Evolutionary conservation across 1,284 basidiomycete species (phyloP).

Genomic region (Anthracocystis walkeri): DNA sequence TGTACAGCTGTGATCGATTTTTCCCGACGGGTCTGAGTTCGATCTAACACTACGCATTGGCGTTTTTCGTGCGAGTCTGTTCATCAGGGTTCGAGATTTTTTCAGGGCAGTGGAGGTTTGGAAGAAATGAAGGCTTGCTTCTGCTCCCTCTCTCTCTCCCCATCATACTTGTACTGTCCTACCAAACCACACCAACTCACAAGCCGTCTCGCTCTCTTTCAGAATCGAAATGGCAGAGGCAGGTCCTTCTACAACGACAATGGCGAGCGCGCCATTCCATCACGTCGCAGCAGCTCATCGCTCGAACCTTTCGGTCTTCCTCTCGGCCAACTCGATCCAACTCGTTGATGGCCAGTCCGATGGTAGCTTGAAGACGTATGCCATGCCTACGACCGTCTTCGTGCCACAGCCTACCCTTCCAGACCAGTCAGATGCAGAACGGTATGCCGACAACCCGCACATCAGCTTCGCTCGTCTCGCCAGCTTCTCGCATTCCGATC

Average conservation of each 20-base stretch:
- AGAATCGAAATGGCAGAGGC: conserved; percentile 39
- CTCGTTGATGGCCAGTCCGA: conserved; percentile 28
- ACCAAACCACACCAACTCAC: neutral
- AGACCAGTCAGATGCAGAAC: conserved; percentile 48
- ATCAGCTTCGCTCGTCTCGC: conserved; percentile 58
- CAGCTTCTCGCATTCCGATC: conserved; percentile 54
- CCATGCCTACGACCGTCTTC: conserved; percentile 41
- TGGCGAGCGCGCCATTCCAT: conserved; percentile 44
- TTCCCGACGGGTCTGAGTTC: conserved; percentile 2
- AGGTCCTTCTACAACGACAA: conserved; percentile 27
- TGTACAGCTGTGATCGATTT: conserved; percentile 40
- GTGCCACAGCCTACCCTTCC: conserved; percentile 48
- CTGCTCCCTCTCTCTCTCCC: neutral
- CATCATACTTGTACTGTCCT: neutral
- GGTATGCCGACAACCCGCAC: conserved; percentile 36
- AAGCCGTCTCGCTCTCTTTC: neutral
- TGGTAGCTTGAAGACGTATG: conserved; percentile 25
- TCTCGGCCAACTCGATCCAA: conserved; percentile 52
- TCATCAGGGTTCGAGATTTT: conserved; percentile 10
- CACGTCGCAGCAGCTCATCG: conserved; percentile 41
- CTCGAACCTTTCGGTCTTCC: conserved; percentile 31
- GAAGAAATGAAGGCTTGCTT: conserved; percentile 21
- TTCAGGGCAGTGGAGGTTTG: conserved; percentile 27
- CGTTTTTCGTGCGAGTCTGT: conserved; percentile 33
- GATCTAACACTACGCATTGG: neutral